Evolutionary conservation across 805 yeast species (phyloP), one percentile per base, ranked within the genome.

Genomic region (Zygosaccharomyces gambellarensis): DNA sequence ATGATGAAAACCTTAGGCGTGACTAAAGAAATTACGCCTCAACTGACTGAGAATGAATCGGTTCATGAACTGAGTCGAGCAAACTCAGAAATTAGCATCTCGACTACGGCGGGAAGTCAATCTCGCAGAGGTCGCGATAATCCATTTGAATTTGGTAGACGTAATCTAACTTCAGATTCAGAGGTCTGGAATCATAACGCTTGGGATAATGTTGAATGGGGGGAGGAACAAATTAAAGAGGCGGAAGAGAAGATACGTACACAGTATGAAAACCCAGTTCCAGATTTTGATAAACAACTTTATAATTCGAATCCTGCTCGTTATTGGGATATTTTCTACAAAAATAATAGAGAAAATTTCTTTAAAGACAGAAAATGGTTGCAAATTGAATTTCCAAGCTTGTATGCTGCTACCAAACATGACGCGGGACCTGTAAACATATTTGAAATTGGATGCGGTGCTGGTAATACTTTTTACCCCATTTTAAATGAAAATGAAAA

Each of bases 301-400:
- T 94, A 80, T 69, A 90, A 90, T 70, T 69, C 81, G 5, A 87
- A 87, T 56, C 99, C 99, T 0, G 95, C 94, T 6, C 82, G 87
- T 56, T 94, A 84, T 67, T 94, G 99, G 99, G 96, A 94, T 67
- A 78, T 86, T 6, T 94, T 94, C 64, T 94, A 94, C 67, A 83
- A 85, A 59, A 87, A 90, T 64, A 92, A 94, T 68, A 81, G 78
- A 59, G 97, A 88, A 58, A 94, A 92, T 68, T 94, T 94, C 71
- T 94, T 94, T 76, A 94, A 94, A 67, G 97, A 94, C 68, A 77
- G 99, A 58, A 90, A 88, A 63, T 94, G 99, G 99, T 74, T 94
- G 51, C 89, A 87, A 64, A 85, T 92, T 43, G 99, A 94, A 70
- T 94, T 94, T 55, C 99, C 99, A 1, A 71, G 80, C 11, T 69